Evolutionary conservation across 768 basidiomycete species (phyloP).

Genomic region (Tulasnella sp.): DNA sequence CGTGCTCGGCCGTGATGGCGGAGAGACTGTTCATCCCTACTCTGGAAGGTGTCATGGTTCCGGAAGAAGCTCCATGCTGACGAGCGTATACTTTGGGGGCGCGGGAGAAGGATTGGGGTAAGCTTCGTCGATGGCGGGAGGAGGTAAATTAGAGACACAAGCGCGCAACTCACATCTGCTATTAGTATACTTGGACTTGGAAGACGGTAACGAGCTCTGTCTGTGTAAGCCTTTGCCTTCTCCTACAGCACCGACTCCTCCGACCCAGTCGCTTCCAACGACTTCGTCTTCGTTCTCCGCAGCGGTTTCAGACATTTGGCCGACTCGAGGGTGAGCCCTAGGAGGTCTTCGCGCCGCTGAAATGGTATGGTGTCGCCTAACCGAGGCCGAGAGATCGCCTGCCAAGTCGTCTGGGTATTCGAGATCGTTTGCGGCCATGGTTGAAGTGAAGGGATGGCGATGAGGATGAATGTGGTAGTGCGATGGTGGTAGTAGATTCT

Average conservation of each 20-base stretch:
- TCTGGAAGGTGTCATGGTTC: conserved; percentile 60
- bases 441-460: conserved; percentile 5
- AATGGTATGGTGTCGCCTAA: conserved; percentile 83
- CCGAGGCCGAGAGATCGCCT: conserved; percentile 35
- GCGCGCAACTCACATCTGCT: conserved; percentile 15
- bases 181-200: conserved; percentile 40
- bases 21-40: conserved; percentile 70
- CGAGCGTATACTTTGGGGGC: conserved; percentile 34
- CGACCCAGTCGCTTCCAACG: conserved; percentile 71
- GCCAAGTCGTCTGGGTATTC: conserved; percentile 20
- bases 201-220: conserved; percentile 65
- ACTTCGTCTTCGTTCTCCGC: conserved; percentile 71
- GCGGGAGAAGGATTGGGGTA: background rate
- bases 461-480: background rate
- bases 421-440: conserved; percentile 18
- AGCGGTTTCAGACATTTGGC: conserved; percentile 54
- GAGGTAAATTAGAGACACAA: conserved; percentile 44
- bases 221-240: conserved; percentile 75
- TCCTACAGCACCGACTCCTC: conserved; percentile 75
- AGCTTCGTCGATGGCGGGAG: conserved; percentile 50
- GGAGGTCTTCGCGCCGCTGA: conserved; percentile 66
- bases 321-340: conserved; percentile 53
- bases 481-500: conserved; percentile 11
- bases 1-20: conserved; percentile 59
- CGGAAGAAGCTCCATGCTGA: conserved; percentile 48